A percentile compares a stretch with the other conserved stretches of the same genome.
Evolutionary conservation across 1,284 basidiomycete species (phyloP).

Genomic region (Sporisorium graminicola): DNA sequence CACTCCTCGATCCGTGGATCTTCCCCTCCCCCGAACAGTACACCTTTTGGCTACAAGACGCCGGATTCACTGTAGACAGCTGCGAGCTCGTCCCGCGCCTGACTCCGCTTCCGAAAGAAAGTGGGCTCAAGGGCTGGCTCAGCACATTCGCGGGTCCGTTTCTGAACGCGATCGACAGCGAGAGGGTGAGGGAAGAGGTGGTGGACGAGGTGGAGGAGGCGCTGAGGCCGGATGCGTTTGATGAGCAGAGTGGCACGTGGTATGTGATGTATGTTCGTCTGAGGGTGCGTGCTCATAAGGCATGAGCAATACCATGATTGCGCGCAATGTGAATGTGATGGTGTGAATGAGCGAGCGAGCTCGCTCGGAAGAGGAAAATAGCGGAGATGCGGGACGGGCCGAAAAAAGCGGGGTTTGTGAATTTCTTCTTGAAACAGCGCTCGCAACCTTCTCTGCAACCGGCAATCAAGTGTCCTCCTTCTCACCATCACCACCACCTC

Average conservation of each 20-base stretch:
- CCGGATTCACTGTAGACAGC: conserved; percentile 26
- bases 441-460: not conserved
- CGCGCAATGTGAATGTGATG: not conserved
- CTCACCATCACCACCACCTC: not conserved
- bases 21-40: conserved; percentile 34
- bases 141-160: conserved; percentile 42
- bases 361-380: not conserved
- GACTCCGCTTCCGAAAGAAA: conserved; percentile 24
- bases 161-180: conserved; percentile 21
- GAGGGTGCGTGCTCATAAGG: conserved; percentile 28
- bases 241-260: conserved; percentile 20
- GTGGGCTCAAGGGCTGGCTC: conserved; percentile 36
- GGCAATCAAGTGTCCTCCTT: not conserved
- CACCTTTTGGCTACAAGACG: conserved; percentile 8
- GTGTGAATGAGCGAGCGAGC: not conserved
- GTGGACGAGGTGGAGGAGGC: conserved; percentile 27
- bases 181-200: conserved; percentile 18
- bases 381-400: not conserved
- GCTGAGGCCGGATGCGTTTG: conserved; percentile 28
- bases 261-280: conserved; percentile 46
- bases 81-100: conserved; percentile 39
- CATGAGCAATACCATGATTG: not conserved
- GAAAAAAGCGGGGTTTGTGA: not conserved
- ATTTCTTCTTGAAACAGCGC: not conserved
- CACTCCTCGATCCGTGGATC: conserved; percentile 37